A percentile compares a stretch with the other conserved stretches of the same genome.
These are phyloP conservation scores for Eucalyptus lansdowneana DNA, from an alignment of 345 rosid genomes.

Conservation along the genomic window DNA sequence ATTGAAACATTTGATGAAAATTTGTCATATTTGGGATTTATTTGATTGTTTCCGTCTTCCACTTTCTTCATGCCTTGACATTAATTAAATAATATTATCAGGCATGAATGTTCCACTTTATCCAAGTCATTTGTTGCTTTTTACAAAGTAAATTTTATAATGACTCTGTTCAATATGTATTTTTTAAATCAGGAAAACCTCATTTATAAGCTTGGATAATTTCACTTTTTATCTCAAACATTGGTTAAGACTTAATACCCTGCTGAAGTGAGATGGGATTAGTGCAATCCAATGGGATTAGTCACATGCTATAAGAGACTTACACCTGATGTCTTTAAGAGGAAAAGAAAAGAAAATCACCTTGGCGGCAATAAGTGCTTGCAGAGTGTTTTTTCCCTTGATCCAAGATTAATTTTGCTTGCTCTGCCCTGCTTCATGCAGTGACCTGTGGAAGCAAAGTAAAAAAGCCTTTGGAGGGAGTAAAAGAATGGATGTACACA, in stretches of 20 bases:
- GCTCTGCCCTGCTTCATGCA: neutral
- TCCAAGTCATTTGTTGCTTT: neutral
- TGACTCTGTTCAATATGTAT: neutral
- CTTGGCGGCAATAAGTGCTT: neutral
- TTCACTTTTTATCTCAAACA: neutral
- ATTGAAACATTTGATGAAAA: neutral
- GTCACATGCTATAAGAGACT: neutral
- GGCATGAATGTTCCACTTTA: neutral
- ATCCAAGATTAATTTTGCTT: neutral
- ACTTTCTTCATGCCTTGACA: neutral
- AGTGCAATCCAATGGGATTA: neutral
- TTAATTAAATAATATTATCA: neutral
- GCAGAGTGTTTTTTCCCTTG: neutral
- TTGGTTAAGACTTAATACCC: neutral
- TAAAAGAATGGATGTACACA: constrained; percentile 58
- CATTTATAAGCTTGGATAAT: neutral
- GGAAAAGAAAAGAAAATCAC: neutral
- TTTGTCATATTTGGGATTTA: neutral
- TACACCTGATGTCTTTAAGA: neutral
- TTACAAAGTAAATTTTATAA: neutral
- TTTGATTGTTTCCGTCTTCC: neutral
- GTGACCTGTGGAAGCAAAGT: constrained; percentile 57
- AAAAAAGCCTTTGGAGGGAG: constrained; percentile 34
- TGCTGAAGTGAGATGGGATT: neutral
- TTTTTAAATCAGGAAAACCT: neutral